phyloP scores from a whole-genome alignment of 2,329 filamentous ascomycete genomes.

The Sphaceloma murrayae region DNA sequence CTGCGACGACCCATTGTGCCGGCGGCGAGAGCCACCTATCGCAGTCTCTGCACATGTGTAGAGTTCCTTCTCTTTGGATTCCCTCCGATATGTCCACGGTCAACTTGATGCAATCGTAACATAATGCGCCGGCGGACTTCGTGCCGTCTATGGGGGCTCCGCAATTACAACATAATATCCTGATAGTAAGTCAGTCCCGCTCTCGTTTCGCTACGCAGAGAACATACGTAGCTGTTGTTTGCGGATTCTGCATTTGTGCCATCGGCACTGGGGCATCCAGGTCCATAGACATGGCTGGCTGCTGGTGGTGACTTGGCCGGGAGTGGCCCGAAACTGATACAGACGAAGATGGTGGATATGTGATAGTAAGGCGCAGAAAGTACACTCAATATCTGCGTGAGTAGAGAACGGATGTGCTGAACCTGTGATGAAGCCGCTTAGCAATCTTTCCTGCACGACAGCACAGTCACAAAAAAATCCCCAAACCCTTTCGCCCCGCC shows the following conservation, averaged over 20 bases:
- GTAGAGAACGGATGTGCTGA: too few species aligned
- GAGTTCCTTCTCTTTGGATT: constrained; percentile 78
- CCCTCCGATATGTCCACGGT: constrained; percentile 87
- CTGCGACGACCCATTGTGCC: constrained; percentile 72
- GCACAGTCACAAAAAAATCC: constrained; percentile 16
- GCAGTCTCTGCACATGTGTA: constrained; percentile 91
- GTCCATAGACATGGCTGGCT: constrained; percentile 30
- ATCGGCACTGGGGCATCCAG: constrained; percentile 28
- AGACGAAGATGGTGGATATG: too few species aligned
- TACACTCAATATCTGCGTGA: too few species aligned
- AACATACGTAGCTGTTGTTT: constrained; percentile 24
- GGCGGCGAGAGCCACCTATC: constrained; percentile 89
- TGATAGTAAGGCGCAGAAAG: too few species aligned
- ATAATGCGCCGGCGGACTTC: constrained; percentile 72
- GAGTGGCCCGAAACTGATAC: too few species aligned
- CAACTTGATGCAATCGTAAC: constrained; percentile 91
- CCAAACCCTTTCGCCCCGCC: constrained; percentile 9
- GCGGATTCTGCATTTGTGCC: constrained; percentile 22
- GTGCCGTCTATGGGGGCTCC: constrained; percentile 93
- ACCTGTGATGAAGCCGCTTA: too few species aligned
- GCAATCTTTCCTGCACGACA: constrained; percentile 11
- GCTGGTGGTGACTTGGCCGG: too few species aligned
- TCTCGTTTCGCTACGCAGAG: constrained; percentile 14
- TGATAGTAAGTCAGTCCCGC: constrained; percentile 27
- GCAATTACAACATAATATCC: constrained; percentile 97